A percentile compares a stretch with the other conserved stretches of the same genome.
Conservation (phyloP, 2,329 filamentous ascomycete genomes). For the Scedosporium dehoogii region DNA sequence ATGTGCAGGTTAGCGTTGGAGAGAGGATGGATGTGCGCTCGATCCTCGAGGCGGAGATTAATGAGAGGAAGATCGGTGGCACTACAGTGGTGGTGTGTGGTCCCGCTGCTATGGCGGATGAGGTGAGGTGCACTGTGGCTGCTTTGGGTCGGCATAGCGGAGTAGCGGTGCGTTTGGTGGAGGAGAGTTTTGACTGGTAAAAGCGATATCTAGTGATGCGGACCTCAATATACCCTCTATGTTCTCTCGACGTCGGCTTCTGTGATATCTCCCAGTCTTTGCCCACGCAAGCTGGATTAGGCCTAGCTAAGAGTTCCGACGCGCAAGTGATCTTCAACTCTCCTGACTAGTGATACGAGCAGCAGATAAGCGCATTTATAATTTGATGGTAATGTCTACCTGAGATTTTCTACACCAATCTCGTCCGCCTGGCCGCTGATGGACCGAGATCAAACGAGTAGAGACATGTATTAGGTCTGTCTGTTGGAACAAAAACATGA, state of each 20-base stretch:
- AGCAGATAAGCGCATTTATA: too few relatives aligned
- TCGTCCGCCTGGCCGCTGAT: too few relatives aligned
- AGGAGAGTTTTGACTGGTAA: conserved; percentile 11
- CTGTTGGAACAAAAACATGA: too few relatives aligned
- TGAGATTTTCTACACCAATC: too few relatives aligned
- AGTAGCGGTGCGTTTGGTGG: conserved; percentile 14
- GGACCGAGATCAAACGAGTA: too few relatives aligned
- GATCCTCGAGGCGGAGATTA: conserved; percentile 16
- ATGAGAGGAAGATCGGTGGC: conserved; percentile 10
- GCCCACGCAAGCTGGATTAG: too few relatives aligned
- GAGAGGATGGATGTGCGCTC: conserved; percentile 17
- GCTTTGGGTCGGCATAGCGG: conserved; percentile 16
- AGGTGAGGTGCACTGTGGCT: conserved; percentile 17
- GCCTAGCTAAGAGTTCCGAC: too few relatives aligned
- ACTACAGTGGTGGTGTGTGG: conserved; percentile 20
- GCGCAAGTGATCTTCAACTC: too few relatives aligned
- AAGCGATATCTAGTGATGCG: neutral
- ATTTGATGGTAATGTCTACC: too few relatives aligned
- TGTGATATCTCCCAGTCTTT: too few relatives aligned
- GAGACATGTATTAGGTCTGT: too few relatives aligned
- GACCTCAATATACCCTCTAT: neutral
- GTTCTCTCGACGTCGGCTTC: neutral
- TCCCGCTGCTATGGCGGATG: conserved; percentile 19
- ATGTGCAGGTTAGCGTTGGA: conserved; percentile 19
- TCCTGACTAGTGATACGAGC: too few relatives aligned